These are phyloP conservation scores for Leccinellum luteum DNA, from an alignment of 768 basidiomycete genomes.

Conservation along the genomic window DNA sequence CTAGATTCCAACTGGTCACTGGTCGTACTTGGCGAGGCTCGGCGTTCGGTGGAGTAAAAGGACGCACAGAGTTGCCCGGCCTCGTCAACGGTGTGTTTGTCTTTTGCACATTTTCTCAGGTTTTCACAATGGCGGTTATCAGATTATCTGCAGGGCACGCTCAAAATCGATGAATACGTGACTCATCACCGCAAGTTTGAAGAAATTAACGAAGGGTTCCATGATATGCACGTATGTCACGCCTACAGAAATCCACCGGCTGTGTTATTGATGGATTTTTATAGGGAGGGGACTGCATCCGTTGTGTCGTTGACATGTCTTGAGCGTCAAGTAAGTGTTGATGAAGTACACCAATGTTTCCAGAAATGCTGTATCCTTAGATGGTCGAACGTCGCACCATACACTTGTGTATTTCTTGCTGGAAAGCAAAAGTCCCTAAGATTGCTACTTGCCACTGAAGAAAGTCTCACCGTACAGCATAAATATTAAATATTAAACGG, in stretches of 20 bases:
- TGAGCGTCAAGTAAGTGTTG: slow-evolving; percentile 24
- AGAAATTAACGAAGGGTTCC: slow-evolving; percentile 85
- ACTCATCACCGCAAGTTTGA: slow-evolving; percentile 76
- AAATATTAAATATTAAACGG: slow-evolving; percentile 6
- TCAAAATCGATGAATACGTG: slow-evolving; percentile 95
- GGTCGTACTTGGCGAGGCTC: slow-evolving; percentile 92
- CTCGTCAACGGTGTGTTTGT: slow-evolving; percentile 74
- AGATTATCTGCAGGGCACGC: slow-evolving; percentile 80
- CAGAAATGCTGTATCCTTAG: slow-evolving; percentile 4
- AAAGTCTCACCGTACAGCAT: slow-evolving; percentile 8
- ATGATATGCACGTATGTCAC: slow-evolving; percentile 90
- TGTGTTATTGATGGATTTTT: slow-evolving; percentile 2
- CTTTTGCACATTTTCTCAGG: not conserved
- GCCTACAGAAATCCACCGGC: not conserved
- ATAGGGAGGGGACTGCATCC: slow-evolving; percentile 80
- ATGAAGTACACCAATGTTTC: not conserved
- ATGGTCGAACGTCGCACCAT: not conserved
- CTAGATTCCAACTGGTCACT: slow-evolving; percentile 67
- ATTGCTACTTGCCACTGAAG: not conserved
- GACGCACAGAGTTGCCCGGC: slow-evolving; percentile 91
- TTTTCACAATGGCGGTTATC: slow-evolving; percentile 3
- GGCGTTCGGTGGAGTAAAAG: slow-evolving; percentile 98
- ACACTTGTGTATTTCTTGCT: not conserved
- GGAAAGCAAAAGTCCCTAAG: not conserved
- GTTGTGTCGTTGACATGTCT: slow-evolving; percentile 92